Percentiles rank a stretch among this genome's conserved stretches.
Evolutionary conservation across 345 rosid genomes (phyloP).

Genomic region (Theobroma cacao): DNA sequence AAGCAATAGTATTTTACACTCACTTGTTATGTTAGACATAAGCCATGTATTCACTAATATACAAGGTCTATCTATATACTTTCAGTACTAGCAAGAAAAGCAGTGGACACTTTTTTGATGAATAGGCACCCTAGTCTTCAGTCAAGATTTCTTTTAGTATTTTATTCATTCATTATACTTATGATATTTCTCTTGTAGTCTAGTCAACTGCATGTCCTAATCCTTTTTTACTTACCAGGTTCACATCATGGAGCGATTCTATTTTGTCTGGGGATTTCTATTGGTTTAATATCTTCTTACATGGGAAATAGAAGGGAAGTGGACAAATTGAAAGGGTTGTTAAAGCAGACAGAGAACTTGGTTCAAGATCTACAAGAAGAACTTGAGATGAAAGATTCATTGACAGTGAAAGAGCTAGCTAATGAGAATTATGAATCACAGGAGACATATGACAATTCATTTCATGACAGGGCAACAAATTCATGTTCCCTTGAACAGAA

Average conservation of each 20-base stretch:
- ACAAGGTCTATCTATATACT: not conserved
- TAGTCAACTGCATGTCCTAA: conserved; percentile 10
- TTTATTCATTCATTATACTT: not conserved
- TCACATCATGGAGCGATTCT: conserved; percentile 35
- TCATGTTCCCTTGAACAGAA: conserved; percentile 14
- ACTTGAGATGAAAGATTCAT: conserved; percentile 62
- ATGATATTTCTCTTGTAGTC: conserved; percentile 1
- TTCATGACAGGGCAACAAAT: conserved; percentile 23
- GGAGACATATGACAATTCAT: conserved; percentile 29
- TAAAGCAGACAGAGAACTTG: conserved; percentile 62
- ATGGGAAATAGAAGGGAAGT: conserved; percentile 44
- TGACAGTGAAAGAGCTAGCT: conserved; percentile 54
- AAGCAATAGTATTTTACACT: not conserved
- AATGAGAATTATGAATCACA: conserved; percentile 42
- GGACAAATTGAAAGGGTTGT: conserved; percentile 43
- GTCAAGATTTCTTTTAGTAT: not conserved
- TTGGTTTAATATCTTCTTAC: conserved; percentile 61
- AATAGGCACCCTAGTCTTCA: not conserved
- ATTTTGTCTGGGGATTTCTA: conserved; percentile 67
- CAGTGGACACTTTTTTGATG: not conserved
- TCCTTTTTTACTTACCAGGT: conserved; percentile 38
- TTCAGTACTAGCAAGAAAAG: not conserved
- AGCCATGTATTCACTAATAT: not conserved
- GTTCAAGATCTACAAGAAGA: conserved; percentile 81
- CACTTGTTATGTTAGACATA: not conserved